Conservation (phyloP, 2,329 filamentous ascomycete genomes). For the Mariannaea sp. region DNA sequence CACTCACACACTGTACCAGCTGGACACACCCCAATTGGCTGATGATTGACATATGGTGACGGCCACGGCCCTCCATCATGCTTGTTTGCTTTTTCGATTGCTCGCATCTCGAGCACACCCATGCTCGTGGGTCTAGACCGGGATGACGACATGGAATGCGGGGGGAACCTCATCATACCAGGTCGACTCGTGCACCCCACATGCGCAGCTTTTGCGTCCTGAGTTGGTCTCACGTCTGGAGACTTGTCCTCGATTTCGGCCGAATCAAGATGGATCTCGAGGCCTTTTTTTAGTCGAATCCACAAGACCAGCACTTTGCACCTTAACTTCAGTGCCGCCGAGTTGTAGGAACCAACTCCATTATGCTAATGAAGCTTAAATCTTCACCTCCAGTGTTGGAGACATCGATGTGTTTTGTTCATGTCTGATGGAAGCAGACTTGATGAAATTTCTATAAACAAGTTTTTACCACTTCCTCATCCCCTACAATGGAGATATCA, state of each 20-base stretch:
- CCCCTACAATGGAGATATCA: neutral
- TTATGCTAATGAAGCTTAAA: too few relatives aligned
- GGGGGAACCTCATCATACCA: conserved; percentile 34
- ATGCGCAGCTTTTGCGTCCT: conserved; percentile 6
- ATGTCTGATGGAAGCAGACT: too few relatives aligned
- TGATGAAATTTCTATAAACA: too few relatives aligned
- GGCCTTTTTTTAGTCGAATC: neutral
- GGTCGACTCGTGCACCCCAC: conserved; percentile 10
- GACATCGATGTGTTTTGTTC: too few relatives aligned
- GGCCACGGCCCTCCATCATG: conserved; percentile 25
- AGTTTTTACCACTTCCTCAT: too few relatives aligned
- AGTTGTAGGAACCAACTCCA: too few relatives aligned
- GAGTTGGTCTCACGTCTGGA: neutral
- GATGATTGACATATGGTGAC: conserved; percentile 15
- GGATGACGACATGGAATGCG: conserved; percentile 45
- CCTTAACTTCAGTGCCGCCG: too few relatives aligned
- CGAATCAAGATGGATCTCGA: neutral
- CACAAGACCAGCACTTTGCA: neutral
- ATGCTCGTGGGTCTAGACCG: conserved; percentile 24
- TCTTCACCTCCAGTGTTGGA: too few relatives aligned
- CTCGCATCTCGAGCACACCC: conserved; percentile 32
- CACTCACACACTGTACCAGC: neutral
- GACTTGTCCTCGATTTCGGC: neutral
- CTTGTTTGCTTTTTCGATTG: conserved; percentile 34
- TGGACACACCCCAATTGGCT: conserved; percentile 5